These are phyloP conservation scores for Daucus carota DNA, from an alignment of 129 eudicot genomes.

Conservation along the genomic window DH1_v3.0 NC_030386.2:16895001-16895500, in stretches of 20 bases:
- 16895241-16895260: slow-evolving; percentile 29
- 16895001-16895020: background rate
- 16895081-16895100: background rate
- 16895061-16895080: background rate
- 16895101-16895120: background rate
- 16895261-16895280: background rate
- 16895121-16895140: slow-evolving; percentile 70
- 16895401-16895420: slow-evolving; percentile 68
- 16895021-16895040: background rate
- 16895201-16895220: slow-evolving; percentile 99
- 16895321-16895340: slow-evolving; percentile 94
- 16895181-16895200: slow-evolving; percentile 89
- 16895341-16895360: slow-evolving; percentile 87
- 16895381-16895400: slow-evolving; percentile 51
- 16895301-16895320: background rate
- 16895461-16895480: slow-evolving; percentile 29
- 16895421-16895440: slow-evolving; percentile 27
- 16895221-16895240: slow-evolving; percentile 75
- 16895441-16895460: background rate
- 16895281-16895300: background rate
- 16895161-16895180: slow-evolving; percentile 96
- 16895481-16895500: slow-evolving; percentile 9
- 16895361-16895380: slow-evolving; percentile 57
- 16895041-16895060: background rate
- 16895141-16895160: slow-evolving; percentile 97